Evolutionary conservation across 2,329 filamentous ascomycete species (phyloP).

Genomic region (Kalaharituber pfeilii): DNA sequence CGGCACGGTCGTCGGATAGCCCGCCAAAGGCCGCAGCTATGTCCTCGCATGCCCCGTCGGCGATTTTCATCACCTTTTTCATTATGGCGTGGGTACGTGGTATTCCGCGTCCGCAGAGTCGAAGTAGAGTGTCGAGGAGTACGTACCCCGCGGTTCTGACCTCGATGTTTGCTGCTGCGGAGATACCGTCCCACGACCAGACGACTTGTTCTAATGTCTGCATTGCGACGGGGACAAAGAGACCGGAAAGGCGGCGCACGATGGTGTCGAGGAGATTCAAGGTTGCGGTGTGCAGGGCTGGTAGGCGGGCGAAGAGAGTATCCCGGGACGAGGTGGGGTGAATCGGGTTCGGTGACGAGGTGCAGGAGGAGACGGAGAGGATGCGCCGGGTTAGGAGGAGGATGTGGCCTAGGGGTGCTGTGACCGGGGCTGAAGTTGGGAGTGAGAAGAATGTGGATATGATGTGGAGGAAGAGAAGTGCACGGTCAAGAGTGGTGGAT

Average conservation of each 20-base stretch:
- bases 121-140: constrained; percentile 14
- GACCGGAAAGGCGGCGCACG: constrained; percentile 4
- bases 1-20: no score
- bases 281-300: constrained; percentile 7
- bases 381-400: constrained; percentile 14
- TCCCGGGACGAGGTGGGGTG: constrained; percentile 4
- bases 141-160: constrained; percentile 10
- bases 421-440: constrained; percentile 11
- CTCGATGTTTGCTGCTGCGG: constrained; percentile 2
- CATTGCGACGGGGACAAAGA: constrained; percentile 12
- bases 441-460: constrained; percentile 14
- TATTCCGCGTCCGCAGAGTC: constrained; percentile 11
- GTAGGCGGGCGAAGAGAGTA: constrained; percentile 8
- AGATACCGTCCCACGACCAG: constrained; percentile 3
- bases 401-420: constrained; percentile 10
- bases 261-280: constrained; percentile 11
- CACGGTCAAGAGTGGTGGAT: constrained; percentile 5
- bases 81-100: constrained; percentile 3
- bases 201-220: constrained; percentile 11
- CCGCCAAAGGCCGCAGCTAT: neutral
- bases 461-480: constrained; percentile 8
- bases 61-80: neutral
- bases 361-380: neutral
- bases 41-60: neutral
- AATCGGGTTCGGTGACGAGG: neutral